Evolutionary conservation across 2,329 filamentous ascomycete genomes (phyloP).

Genomic region (Ceratocystis harringtonii): DNA sequence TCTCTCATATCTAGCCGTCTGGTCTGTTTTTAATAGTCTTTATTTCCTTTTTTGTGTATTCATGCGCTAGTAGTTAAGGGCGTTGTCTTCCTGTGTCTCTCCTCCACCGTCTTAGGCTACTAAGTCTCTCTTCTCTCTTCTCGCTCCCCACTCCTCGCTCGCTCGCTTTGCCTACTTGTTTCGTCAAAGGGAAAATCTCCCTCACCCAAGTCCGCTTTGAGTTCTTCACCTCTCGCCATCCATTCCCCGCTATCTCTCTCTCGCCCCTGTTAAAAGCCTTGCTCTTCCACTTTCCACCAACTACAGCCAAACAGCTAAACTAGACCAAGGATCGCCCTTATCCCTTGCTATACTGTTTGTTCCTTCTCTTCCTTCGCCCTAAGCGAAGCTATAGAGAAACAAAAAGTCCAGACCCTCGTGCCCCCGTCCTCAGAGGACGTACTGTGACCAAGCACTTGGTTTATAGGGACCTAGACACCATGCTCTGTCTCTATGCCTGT

Average conservation of each 20-base stretch:
- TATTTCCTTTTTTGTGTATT: too few relatives aligned
- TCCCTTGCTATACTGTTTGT: constrained; percentile 1
- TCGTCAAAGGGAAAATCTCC: too few relatives aligned
- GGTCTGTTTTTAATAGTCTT: too few relatives aligned
- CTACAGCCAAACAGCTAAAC: neutral
- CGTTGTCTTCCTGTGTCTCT: too few relatives aligned
- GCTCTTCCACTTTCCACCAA: constrained; percentile 2
- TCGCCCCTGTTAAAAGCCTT: neutral
- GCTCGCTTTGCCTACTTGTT: too few relatives aligned
- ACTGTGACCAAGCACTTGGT: too few relatives aligned
- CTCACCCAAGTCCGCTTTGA: too few relatives aligned
- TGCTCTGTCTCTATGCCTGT: neutral
- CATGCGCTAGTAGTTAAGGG: too few relatives aligned
- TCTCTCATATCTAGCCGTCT: too few relatives aligned
- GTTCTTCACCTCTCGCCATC: too few relatives aligned
- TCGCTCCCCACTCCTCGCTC: neutral
- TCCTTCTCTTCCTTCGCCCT: constrained; percentile 9
- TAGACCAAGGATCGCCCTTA: neutral
- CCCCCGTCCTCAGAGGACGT: neutral
- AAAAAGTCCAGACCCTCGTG: constrained; percentile 3
- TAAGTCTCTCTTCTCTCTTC: neutral
- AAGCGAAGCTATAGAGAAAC: constrained; percentile 2
- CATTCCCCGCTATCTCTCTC: neutral
- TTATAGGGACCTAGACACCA: too few relatives aligned
- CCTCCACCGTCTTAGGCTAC: too few relatives aligned